These are phyloP conservation scores for Tolypocladium sp. DNA, from an alignment of 2,329 filamentous ascomycete genomes.

Conservation along the genomic window DNA sequence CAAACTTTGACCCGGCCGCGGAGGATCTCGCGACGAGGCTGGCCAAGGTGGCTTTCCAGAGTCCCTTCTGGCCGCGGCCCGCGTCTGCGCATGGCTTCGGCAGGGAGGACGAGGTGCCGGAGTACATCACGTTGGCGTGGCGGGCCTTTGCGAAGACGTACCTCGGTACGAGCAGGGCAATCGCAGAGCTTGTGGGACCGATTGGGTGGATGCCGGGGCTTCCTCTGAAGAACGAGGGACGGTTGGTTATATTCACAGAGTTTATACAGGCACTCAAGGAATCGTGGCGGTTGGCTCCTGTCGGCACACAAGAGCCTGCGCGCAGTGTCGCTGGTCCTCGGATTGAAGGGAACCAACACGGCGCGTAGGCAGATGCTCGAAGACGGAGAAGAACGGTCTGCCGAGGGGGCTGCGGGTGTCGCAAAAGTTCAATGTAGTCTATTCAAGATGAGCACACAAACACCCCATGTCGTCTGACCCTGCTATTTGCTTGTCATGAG, in stretches of 20 bases:
- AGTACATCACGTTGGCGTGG: too few relatives aligned
- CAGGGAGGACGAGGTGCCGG: too few relatives aligned
- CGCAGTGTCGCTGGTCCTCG: not conserved
- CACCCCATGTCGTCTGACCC: not conserved
- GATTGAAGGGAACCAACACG: not conserved
- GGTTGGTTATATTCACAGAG: not conserved
- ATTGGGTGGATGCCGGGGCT: not conserved
- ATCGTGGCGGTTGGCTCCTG: not conserved
- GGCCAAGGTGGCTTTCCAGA: too few relatives aligned
- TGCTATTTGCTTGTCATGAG: not conserved
- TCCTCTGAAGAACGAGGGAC: not conserved
- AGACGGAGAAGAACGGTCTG: not conserved
- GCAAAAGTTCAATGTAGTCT: not conserved
- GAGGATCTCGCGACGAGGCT: too few relatives aligned
- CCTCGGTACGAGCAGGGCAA: not conserved
- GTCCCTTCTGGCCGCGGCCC: too few relatives aligned
- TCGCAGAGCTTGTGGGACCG: not conserved
- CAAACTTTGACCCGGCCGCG: too few relatives aligned
- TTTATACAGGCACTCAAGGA: not conserved
- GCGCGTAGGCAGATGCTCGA: not conserved
- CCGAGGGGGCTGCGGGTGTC: not conserved
- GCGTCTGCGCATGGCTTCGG: too few relatives aligned
- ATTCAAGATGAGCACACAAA: not conserved
- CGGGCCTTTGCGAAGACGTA: not conserved
- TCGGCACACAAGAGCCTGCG: not conserved